A percentile compares a stretch with the other conserved stretches of the same genome.
These are phyloP conservation scores for Thuja plicata DNA, from an alignment of 83 land plant species.

Conservation along the genomic window DNA sequence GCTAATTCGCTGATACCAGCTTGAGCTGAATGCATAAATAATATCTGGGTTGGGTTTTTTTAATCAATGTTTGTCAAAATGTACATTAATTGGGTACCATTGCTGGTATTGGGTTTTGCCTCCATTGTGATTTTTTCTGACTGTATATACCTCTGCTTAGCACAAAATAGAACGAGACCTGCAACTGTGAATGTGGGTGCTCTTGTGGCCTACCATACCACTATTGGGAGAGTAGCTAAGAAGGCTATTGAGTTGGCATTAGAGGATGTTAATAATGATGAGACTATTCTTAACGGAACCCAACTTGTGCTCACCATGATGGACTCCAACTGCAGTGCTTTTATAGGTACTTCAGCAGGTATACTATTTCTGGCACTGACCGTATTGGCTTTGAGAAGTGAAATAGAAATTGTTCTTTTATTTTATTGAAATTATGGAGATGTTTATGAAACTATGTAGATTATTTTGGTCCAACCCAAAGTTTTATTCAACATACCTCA, in stretches of 20 bases:
- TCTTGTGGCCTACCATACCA: conserved; percentile 32
- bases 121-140: conserved; percentile 3
- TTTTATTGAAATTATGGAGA: no score
- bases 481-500: no score
- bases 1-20: no score
- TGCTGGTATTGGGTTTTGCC: neutral
- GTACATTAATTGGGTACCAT: neutral
- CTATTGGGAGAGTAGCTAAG: conserved; percentile 45
- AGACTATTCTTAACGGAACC: conserved; percentile 37
- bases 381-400: no score
- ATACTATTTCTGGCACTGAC: neutral
- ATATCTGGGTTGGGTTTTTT: no score
- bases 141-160: conserved; percentile 4
- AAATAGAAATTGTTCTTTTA: no score
- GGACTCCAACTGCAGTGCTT: conserved; percentile 51
- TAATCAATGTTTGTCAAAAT: no score
- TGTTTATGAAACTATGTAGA: no score
- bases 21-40: no score
- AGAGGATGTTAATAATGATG: conserved; percentile 38
- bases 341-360: conserved; percentile 61
- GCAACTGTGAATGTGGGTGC: conserved; percentile 47
- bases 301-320: conserved; percentile 24
- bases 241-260: conserved; percentile 48
- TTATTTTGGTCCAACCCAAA: no score
- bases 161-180: conserved; percentile 20